These are phyloP conservation scores for Cafeteria roenbergensis DNA, from an alignment of 108 stramenopile species.

Conservation along the genomic window DNA sequence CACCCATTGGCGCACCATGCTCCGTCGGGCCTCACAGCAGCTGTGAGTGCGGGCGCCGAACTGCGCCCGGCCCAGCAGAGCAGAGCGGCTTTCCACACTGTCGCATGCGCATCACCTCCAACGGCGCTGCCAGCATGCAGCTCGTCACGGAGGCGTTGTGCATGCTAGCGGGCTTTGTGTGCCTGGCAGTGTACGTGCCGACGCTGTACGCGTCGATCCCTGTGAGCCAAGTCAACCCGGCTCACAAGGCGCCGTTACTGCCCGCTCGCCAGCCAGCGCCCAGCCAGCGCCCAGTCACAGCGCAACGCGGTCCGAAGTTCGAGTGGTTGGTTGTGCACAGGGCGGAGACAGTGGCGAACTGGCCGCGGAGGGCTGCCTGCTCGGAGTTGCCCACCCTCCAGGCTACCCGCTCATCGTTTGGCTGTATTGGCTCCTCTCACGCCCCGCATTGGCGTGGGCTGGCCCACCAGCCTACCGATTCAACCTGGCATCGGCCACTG, in stretches of 20 bases:
- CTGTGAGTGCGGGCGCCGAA: too few relatives aligned
- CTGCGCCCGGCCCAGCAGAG: too few relatives aligned
- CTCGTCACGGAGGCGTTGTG: too few relatives aligned
- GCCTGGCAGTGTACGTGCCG: neutral
- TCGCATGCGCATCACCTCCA: too few relatives aligned
- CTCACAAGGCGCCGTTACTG: neutral
- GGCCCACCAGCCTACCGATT: neutral
- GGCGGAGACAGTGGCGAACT: conserved; percentile 40
- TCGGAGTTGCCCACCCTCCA: conserved; percentile 63
- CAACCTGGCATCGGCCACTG: conserved; percentile 12
- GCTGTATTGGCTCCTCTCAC: conserved; percentile 27
- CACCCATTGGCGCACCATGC: too few relatives aligned
- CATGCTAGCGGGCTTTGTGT: too few relatives aligned
- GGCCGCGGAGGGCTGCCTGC: conserved; percentile 56
- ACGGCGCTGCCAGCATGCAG: too few relatives aligned
- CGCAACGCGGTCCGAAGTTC: neutral
- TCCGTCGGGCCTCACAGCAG: too few relatives aligned
- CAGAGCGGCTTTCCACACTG: too few relatives aligned
- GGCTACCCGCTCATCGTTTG: conserved; percentile 57
- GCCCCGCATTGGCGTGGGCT: neutral
- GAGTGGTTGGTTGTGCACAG: neutral
- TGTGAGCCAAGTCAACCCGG: neutral
- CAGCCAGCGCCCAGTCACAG: neutral
- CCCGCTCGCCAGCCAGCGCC: too few relatives aligned
- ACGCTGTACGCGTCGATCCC: neutral